phyloP scores from a whole-genome alignment of 1,139 yeast species.

The Suhomyces terraborum region DNA sequence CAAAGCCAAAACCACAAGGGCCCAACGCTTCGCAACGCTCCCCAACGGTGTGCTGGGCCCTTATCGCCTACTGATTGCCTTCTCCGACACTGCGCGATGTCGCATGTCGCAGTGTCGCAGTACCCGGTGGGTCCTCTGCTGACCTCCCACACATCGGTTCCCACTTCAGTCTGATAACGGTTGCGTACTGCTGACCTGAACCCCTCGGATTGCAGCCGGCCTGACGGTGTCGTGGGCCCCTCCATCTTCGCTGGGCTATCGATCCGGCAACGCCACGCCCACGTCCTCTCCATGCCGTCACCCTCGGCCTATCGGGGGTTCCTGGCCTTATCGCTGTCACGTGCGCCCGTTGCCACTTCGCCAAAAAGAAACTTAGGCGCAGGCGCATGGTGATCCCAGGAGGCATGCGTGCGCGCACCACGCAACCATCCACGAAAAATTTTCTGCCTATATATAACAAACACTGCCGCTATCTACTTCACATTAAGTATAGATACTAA shows the following conservation, averaged over 20 bases:
- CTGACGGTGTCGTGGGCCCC: background rate
- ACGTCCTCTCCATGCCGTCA: background rate
- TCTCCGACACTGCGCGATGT: background rate
- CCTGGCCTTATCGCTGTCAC: slow-evolving; percentile 11
- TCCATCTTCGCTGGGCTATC: background rate
- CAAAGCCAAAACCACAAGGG: no score
- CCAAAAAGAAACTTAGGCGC: slow-evolving; percentile 9
- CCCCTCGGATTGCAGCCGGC: no score
- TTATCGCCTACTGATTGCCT: no score
- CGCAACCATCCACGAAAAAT: slow-evolving; percentile 13
- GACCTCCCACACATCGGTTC: background rate
- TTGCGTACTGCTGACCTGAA: no score
- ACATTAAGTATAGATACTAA: slow-evolving; percentile 6
- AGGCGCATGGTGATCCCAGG: background rate
- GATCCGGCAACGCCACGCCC: background rate
- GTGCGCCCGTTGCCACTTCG: no score
- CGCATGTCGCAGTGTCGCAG: background rate
- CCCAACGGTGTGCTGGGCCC: background rate
- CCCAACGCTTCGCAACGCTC: background rate
- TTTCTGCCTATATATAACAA: slow-evolving; percentile 12
- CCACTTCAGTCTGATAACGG: no score
- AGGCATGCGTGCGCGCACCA: slow-evolving; percentile 11
- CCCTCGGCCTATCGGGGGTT: slow-evolving; percentile 2
- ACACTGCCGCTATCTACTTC: slow-evolving; percentile 9
- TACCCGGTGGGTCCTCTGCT: no score